phyloP scores from a whole-genome alignment of 164 flowering plant genomes.

The Stephania cephalantha region DNA sequence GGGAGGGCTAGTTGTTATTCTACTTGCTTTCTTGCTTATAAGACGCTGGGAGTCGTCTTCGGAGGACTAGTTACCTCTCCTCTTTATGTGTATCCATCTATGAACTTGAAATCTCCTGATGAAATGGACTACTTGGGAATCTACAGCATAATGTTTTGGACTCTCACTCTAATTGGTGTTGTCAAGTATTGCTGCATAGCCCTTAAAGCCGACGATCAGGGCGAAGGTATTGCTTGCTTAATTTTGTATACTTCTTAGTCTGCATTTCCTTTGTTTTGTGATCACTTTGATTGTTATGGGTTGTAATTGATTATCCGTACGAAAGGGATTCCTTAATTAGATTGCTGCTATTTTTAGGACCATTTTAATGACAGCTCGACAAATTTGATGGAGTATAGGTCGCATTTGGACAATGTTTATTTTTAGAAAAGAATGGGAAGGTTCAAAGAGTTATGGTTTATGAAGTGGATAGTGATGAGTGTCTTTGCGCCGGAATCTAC shows the following conservation, averaged over 20 bases:
- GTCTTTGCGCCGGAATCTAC: too few species aligned
- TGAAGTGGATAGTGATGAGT: too few species aligned
- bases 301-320: too few species aligned
- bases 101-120: conserved; percentile 61
- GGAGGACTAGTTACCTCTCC: conserved; percentile 87
- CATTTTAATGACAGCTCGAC: too few species aligned
- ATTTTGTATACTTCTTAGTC: not conserved
- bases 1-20: conserved; percentile 21
- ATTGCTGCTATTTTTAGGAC: too few species aligned
- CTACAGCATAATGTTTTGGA: conserved; percentile 77
- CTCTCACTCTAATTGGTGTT: conserved; percentile 70
- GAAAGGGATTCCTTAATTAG: too few species aligned
- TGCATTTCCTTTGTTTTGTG: not conserved
- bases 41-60: conserved; percentile 74
- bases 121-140: conserved; percentile 71
- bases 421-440: too few species aligned
- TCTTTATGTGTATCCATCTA: conserved; percentile 77
- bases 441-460: too few species aligned
- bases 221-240: conserved; percentile 51
- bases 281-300: too few species aligned
- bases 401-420: too few species aligned
- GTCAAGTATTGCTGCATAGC: conserved; percentile 67
- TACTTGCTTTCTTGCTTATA: conserved; percentile 52
- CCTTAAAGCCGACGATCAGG: conserved; percentile 76
- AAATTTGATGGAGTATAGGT: too few species aligned